Base-by-base conservation (phyloP, 192 early-diverging fungal species). In the Phlyctochytrium planicorne region DNA sequence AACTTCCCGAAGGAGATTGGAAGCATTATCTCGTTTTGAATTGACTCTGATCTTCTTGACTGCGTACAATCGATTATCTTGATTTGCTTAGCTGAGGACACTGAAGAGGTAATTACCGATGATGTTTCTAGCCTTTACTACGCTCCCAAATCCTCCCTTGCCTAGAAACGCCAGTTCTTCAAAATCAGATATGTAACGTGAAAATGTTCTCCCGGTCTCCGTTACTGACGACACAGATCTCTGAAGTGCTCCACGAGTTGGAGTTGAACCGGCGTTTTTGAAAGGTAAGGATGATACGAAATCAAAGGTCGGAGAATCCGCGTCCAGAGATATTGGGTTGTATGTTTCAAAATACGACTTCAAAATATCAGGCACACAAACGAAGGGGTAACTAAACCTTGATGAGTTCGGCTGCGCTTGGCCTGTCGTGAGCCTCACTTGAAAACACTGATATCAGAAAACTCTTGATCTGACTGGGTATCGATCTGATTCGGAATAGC, bases 1-100 rank as follows among this genome's bases (percentile, higher is more conserved):
- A 12, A 98, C 94, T 69, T 98, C 95, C 6, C 95, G 80, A 23
- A 96, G 79, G 60, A 95, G 91, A 69, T 93, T 91, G n/a, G 85
- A 81, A 70, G 85, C 89, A 52, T 83, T 84, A 59, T 91, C 92
- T 40, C 85, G 86, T 53, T 86, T 83, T 37, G 89, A 87, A 71
- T 94, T 88, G 66, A 96, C 77, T 57, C 84, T 83, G 62, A 98
- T 92, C 74, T 92, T 95, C 64, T 98, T 98, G 66, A 98, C 90
- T 6, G 94, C 93, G 70, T 96, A 98, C 60, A 87, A 87, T n/a
- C 79, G 59, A 10, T 75, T 73, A 55, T 82, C 77, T 68, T n/a
- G 10, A 23, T 29, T 23, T 0, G 27, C 0, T 50, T n/a, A 66
- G 24, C 23, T 23, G 30, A 25, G 2, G 25, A 40, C 25, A 31